These are phyloP conservation scores for Metschnikowia colocasiae DNA, from an alignment of 805 yeast species.

Conservation along the genomic window DNA sequence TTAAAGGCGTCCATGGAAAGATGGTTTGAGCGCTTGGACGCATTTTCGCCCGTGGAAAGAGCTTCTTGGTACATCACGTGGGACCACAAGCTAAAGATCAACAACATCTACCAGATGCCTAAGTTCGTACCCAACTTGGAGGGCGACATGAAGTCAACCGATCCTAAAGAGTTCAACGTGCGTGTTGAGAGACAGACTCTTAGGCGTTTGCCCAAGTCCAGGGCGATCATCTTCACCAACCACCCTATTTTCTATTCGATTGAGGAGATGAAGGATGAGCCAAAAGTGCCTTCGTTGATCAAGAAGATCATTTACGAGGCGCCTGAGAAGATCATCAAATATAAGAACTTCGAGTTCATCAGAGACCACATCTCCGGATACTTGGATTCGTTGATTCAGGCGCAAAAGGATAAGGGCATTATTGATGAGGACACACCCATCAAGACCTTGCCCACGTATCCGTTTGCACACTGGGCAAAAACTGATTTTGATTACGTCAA, in stretches of 20 bases:
- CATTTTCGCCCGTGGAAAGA: conserved; percentile 63
- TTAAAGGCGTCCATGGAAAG: conserved; percentile 67
- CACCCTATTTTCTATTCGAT: conserved; percentile 76
- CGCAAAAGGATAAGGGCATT: conserved; percentile 56
- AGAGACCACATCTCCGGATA: conserved; percentile 59
- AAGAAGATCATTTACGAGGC: conserved; percentile 62
- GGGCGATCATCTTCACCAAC: conserved; percentile 68
- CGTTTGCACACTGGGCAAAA: conserved; percentile 57
- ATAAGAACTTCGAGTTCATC: conserved; percentile 56
- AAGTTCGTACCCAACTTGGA: conserved; percentile 36
- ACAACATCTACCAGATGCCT: conserved; percentile 55
- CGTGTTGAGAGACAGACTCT: conserved; percentile 73
- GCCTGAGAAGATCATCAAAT: conserved; percentile 60
- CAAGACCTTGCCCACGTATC: conserved; percentile 57
- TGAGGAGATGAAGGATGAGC: conserved; percentile 76
- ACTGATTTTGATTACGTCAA: conserved; percentile 38
- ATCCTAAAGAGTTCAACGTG: conserved; percentile 56
- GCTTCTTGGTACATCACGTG: conserved; percentile 74
- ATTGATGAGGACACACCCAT: conserved; percentile 54
- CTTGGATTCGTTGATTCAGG: conserved; percentile 51
- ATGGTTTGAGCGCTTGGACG: conserved; percentile 63
- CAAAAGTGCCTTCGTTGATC: conserved; percentile 71
- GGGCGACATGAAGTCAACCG: conserved; percentile 29
- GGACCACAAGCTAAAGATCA: conserved; percentile 61
- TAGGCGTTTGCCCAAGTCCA: conserved; percentile 59